Conservation (phyloP, 176 grass and related monocot genomes). For the Themeda triandra region DNA sequence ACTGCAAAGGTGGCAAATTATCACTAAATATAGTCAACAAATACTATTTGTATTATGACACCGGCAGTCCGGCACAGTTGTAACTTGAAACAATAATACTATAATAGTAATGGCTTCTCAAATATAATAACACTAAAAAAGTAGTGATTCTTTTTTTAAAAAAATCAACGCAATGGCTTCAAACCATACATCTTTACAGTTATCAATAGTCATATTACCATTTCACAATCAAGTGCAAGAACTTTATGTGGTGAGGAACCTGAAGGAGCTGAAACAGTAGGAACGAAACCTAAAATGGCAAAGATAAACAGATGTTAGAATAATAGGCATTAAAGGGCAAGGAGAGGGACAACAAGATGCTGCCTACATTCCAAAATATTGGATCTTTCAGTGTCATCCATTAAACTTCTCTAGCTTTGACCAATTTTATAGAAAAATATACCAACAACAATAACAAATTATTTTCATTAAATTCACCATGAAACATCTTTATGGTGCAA, state of each 20-base stretch:
- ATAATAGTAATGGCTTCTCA: not conserved
- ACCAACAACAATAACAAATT: not conserved
- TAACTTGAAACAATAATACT: conserved; percentile 10
- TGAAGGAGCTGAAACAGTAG: conserved; percentile 66
- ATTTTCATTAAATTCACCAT: not conserved
- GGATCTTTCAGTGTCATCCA: not conserved
- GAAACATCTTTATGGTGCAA: not conserved
- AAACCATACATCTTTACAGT: conserved; percentile 16
- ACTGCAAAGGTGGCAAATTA: conserved; percentile 58
- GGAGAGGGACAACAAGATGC: conserved; percentile 7
- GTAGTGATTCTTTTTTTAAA: not conserved
- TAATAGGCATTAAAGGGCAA: not conserved
- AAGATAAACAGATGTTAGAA: conserved; percentile 24
- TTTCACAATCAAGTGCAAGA: conserved; percentile 97
- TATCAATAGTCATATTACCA: conserved; percentile 48
- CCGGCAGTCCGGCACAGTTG: not conserved
- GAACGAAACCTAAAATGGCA: conserved; percentile 61
- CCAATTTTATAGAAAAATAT: not conserved
- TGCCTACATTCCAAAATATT: not conserved
- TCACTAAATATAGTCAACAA: conserved; percentile 2
- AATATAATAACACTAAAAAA: not conserved
- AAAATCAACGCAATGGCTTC: conserved; percentile 14
- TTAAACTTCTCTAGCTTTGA: not conserved
- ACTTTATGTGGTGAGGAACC: conserved; percentile 59
- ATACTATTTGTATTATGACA: not conserved